These are phyloP conservation scores for Spencermartinsiella europaea DNA, from an alignment of 805 yeast genomes.

Conservation along the genomic window DNA sequence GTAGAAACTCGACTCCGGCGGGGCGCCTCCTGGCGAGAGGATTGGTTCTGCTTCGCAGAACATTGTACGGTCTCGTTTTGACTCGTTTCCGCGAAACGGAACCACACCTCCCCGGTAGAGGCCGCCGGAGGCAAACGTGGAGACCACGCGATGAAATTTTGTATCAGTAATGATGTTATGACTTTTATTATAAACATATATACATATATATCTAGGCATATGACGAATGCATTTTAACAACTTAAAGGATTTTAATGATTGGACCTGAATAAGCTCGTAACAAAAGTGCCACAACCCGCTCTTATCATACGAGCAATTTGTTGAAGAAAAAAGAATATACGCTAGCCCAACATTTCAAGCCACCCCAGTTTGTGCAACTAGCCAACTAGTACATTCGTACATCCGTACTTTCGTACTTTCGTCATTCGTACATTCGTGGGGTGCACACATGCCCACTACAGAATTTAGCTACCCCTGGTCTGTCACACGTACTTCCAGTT, in stretches of 20 bases:
- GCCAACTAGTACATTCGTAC: too few relatives aligned
- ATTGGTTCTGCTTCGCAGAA: not conserved
- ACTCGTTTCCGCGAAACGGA: not conserved
- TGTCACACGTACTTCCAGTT: not conserved
- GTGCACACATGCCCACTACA: too few relatives aligned
- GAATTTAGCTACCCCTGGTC: not conserved
- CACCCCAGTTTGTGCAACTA: too few relatives aligned
- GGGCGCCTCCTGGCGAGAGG: not conserved
- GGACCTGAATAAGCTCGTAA: not conserved
- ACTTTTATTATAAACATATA: not conserved
- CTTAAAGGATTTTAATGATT: not conserved
- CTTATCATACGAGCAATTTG: not conserved
- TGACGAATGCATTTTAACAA: too few relatives aligned
- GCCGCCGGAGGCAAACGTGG: too few relatives aligned
- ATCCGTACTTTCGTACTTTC: too few relatives aligned
- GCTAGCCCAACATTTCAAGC: too few relatives aligned
- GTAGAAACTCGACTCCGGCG: too few relatives aligned
- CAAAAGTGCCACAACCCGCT: not conserved
- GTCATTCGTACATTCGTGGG: too few relatives aligned
- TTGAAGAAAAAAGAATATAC: too few relatives aligned
- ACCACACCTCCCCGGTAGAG: too few relatives aligned
- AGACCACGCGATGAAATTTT: not conserved
- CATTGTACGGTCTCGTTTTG: not conserved
- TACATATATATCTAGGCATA: too few relatives aligned
- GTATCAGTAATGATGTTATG: not conserved